A percentile compares a stretch with the other conserved stretches of the same genome.
Conservation (phyloP, 1,284 basidiomycete genomes). For the Amylostereum chailletii region DNA sequence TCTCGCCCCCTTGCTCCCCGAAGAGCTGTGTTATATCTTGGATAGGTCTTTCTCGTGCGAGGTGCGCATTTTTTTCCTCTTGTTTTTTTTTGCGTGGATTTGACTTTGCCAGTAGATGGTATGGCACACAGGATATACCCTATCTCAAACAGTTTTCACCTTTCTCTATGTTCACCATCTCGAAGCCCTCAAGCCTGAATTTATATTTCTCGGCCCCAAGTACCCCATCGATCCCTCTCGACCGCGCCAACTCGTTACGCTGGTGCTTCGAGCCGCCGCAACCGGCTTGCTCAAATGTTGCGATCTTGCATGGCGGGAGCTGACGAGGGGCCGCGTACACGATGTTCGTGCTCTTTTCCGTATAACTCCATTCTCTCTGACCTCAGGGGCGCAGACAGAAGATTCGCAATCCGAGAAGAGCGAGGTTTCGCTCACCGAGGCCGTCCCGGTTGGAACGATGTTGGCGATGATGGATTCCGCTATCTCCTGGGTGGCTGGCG, state of each 20-base stretch:
- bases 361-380: slow-evolving; percentile 7
- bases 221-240: slow-evolving; percentile 28
- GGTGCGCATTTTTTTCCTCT: slow-evolving; percentile 31
- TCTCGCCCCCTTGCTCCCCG: slow-evolving; percentile 48
- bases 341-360: slow-evolving; percentile 50
- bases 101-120: slow-evolving; percentile 49
- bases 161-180: slow-evolving; percentile 72
- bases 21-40: slow-evolving; percentile 83
- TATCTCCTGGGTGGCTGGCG: slow-evolving; percentile 38
- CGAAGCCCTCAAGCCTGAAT: slow-evolving; percentile 49
- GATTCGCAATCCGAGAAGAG: slow-evolving; percentile 86
- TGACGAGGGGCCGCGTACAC: slow-evolving; percentile 61
- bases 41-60: slow-evolving; percentile 77
- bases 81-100: slow-evolving; percentile 13
- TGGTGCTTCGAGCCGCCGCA: slow-evolving; percentile 66
- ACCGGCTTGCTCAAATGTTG: slow-evolving; percentile 77
- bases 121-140: slow-evolving; percentile 79
- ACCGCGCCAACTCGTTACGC: slow-evolving; percentile 51
- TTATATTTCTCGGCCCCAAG: slow-evolving; percentile 24
- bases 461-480: slow-evolving; percentile 54
- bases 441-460: slow-evolving; percentile 51
- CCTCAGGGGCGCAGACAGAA: slow-evolving; percentile 48
- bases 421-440: slow-evolving; percentile 72
- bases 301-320: slow-evolving; percentile 75
- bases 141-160: slow-evolving; percentile 83